phyloP scores from a whole-genome alignment of 371 early-diverging fungal species.

The Mortierella sp. region DNA sequence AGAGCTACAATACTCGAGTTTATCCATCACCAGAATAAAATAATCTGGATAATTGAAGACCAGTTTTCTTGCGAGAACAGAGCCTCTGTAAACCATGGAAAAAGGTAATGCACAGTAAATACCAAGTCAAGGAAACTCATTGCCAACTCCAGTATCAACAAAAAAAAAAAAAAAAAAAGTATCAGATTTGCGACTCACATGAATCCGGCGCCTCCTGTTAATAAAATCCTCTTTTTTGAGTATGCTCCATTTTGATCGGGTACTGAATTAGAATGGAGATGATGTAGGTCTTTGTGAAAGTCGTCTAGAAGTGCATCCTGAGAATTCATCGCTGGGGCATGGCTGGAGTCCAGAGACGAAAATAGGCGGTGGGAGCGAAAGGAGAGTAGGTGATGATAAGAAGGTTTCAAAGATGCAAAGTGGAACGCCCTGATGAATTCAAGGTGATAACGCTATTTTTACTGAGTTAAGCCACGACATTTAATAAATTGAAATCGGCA shows the following conservation, averaged over 20 bases:
- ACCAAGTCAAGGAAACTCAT: background rate
- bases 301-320: conserved; percentile 36
- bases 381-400: background rate
- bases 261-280: background rate
- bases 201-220: conserved; percentile 94
- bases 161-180: background rate
- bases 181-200: conserved; percentile 69
- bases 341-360: conserved; percentile 10
- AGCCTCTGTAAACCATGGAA: conserved; percentile 55
- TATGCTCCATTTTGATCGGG: conserved; percentile 47
- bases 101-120: background rate
- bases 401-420: too few relatives aligned
- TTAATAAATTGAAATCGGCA: too few relatives aligned
- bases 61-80: conserved; percentile 73
- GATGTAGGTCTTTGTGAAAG: conserved; percentile 36
- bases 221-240: conserved; percentile 71
- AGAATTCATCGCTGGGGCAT: conserved; percentile 43
- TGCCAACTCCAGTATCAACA: too few relatives aligned
- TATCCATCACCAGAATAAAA: conserved; percentile 80
- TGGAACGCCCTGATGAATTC: too few relatives aligned
- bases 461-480: too few relatives aligned
- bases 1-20: conserved; percentile 87
- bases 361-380: background rate
- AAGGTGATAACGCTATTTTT: too few relatives aligned
- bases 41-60: conserved; percentile 79